Percentiles rank a stretch among this genome's conserved stretches.
Conservation (phyloP, 345 rosid genomes). For the Dipteronia sinensis region DNA sequence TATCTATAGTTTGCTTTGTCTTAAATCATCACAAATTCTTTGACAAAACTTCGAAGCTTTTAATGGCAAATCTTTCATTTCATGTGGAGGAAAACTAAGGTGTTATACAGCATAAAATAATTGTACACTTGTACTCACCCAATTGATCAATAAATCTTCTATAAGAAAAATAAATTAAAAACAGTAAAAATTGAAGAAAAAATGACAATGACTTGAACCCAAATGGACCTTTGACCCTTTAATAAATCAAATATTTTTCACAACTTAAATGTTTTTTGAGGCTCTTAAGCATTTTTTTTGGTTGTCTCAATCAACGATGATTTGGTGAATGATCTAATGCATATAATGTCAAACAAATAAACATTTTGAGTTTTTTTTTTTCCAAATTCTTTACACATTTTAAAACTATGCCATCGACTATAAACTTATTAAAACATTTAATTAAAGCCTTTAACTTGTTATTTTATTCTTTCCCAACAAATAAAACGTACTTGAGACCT, state of each 20-base stretch:
- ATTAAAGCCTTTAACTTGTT: not conserved
- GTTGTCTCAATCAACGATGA: not conserved
- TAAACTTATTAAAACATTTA: not conserved
- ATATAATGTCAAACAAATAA: not conserved
- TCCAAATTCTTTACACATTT: not conserved
- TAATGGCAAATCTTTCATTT: not conserved
- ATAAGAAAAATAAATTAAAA: too few relatives aligned
- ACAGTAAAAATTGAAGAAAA: too few relatives aligned
- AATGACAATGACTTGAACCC: not conserved
- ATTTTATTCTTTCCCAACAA: too few relatives aligned
- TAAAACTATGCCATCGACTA: not conserved
- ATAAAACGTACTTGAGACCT: too few relatives aligned
- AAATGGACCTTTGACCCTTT: not conserved
- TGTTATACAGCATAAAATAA: not conserved
- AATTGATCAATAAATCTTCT: not conserved
- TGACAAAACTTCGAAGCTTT: not conserved
- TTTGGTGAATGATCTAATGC: not conserved
- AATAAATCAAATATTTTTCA: not conserved
- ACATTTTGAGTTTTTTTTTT: not conserved
- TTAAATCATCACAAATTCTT: conserved; percentile 8
- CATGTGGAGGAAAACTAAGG: not conserved
- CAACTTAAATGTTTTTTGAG: not conserved
- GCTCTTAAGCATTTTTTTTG: too few relatives aligned
- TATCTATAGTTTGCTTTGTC: conserved; percentile 1
- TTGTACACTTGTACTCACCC: not conserved